Conservation (phyloP, 495 filamentous ascomycete genomes). For the Xylaria acuta region DNA sequence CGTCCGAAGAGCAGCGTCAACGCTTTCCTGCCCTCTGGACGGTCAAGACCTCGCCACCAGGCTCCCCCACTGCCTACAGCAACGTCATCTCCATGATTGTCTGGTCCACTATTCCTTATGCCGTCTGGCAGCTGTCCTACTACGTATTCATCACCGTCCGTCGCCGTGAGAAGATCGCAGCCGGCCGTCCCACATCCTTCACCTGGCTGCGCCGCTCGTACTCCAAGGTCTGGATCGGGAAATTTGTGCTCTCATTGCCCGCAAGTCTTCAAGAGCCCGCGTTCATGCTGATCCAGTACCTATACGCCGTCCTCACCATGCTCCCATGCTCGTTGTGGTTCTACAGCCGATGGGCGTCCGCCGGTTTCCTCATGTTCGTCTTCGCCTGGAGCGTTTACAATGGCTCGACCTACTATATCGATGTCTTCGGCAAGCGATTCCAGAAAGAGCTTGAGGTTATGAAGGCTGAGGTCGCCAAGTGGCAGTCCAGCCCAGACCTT, state of each 20-base stretch:
- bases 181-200: slow-evolving; percentile 93
- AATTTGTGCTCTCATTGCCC: slow-evolving; percentile 80
- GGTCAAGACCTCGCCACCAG: slow-evolving; percentile 75
- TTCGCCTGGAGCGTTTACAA: slow-evolving; percentile 95
- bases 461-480: slow-evolving; percentile 86
- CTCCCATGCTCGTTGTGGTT: slow-evolving; percentile 95
- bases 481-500: slow-evolving; percentile 68
- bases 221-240: slow-evolving; percentile 84
- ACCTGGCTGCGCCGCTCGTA: slow-evolving; percentile 96
- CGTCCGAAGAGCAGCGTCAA: slow-evolving; percentile 64
- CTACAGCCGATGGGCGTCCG: slow-evolving; percentile 82
- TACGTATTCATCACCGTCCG: slow-evolving; percentile 94
- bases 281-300: slow-evolving; percentile 96
- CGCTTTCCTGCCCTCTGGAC: slow-evolving; percentile 88
- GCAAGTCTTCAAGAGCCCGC: slow-evolving; percentile 78
- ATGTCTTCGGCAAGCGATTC: slow-evolving; percentile 94
- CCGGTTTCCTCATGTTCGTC: slow-evolving; percentile 73
- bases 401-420: slow-evolving; percentile 95
- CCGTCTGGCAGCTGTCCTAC: slow-evolving; percentile 88
- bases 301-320: slow-evolving; percentile 90
- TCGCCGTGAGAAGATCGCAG: slow-evolving; percentile 90
- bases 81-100: slow-evolving; percentile 81
- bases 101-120: slow-evolving; percentile 93
- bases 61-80: slow-evolving; percentile 76
- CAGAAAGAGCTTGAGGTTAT: slow-evolving; percentile 94